A percentile compares a stretch with the other conserved stretches of the same genome.
Evolutionary conservation across 2,329 filamentous ascomycete genomes (phyloP).

Genomic region (Calonectria henricotiae): DNA sequence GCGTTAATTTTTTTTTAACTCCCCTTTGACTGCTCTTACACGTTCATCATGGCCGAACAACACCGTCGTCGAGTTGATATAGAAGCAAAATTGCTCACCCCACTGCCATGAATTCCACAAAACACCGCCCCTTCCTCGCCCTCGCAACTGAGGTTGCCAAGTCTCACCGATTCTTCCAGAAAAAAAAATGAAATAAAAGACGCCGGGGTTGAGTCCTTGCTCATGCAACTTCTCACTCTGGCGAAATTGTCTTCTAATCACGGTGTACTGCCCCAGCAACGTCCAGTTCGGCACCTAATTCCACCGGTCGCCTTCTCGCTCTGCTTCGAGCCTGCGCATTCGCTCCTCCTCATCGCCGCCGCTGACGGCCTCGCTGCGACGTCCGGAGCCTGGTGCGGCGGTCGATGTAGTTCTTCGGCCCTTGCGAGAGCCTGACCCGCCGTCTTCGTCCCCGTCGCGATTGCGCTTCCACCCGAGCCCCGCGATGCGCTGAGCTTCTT

Average conservation of each 20-base stretch:
- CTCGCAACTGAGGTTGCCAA: neutral
- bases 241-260: slow-evolving; percentile 4
- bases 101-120: slow-evolving; percentile 1
- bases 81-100: slow-evolving; percentile 17
- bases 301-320: slow-evolving; percentile 72
- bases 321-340: slow-evolving; percentile 72
- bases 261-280: slow-evolving; percentile 7
- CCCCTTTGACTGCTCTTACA: slow-evolving; percentile 20
- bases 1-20: slow-evolving; percentile 26
- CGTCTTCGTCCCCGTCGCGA: slow-evolving; percentile 64
- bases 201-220: neutral
- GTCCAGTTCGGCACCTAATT: slow-evolving; percentile 52
- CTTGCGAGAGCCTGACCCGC: slow-evolving; percentile 61
- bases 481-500: slow-evolving; percentile 78
- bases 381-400: slow-evolving; percentile 50
- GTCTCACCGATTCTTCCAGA: neutral
- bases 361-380: slow-evolving; percentile 66
- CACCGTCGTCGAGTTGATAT: slow-evolving; percentile 11
- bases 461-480: slow-evolving; percentile 69
- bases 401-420: slow-evolving; percentile 58
- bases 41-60: slow-evolving; percentile 16
- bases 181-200: neutral
- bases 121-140: neutral
- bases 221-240: neutral
- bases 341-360: slow-evolving; percentile 69